Evolutionary conservation across 164 flowering plant genomes (phyloP), one percentile per base, ranked within the genome.

Genomic region (Sextonia rubra): DNA sequence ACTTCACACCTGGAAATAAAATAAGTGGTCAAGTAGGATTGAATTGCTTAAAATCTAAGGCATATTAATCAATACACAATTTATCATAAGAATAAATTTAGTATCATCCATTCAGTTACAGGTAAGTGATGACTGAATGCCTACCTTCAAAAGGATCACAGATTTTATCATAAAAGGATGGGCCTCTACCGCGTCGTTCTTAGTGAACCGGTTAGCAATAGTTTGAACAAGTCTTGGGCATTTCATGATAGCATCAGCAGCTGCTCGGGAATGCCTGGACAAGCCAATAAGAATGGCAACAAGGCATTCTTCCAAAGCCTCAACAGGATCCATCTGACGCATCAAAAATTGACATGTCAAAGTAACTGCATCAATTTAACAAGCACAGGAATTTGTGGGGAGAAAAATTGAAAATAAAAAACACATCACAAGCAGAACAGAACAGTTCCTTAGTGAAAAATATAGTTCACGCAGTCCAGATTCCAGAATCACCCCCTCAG

Each of bases 201-300:
- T 44, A 9, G 75, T 74, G 76, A 89, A 90, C 77, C 91, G 86
- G 60, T 78, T 73, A 71, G 85, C 85, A 70, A 91, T 68, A 23
- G 84, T 79, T 71, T 90, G 82, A 76, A 96, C 80, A 73, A 96
- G 97, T 84, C 87, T 82, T 68, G 83, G 85, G 77, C 90, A 90
- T 44, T 83, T 82, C 78, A 88, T 72, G 47, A 96, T 76, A 79
- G 97, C 95, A 87, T 72, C 73, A 68, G 95, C 89, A 83, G 88
- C 86, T 44, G 84, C 79, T 47, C 92, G 91, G 32, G 99, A 93
- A 85, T 93, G 98, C 81, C 99, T 88, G 63, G 93, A 94, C 62
- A 96, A 74, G 37, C 87, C 93, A 80, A 86, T 77, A 27, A 90
- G 87, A 72, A 91, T 79, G 66, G 97, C 83, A 55, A 91, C 60